Base-by-base conservation (phyloP, 1,284 basidiomycete genomes). In the Dichomitus squalens region DNA sequence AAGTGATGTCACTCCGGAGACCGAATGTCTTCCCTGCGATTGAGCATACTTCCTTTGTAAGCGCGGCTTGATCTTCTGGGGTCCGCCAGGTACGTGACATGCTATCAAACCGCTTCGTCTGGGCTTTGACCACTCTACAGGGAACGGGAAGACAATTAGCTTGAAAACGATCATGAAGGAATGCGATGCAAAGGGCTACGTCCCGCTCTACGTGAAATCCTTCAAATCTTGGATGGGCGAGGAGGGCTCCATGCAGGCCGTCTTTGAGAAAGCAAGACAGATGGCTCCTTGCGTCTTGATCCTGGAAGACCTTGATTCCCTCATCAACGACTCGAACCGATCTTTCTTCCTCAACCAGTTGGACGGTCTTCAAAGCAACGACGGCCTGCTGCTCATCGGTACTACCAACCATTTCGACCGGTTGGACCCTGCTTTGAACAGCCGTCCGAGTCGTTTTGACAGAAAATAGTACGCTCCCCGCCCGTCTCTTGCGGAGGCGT, bases 311-410 rank as follows among this genome's bases (percentile, higher is more conserved):
- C 75, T 94, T 7, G 92, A 94, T 67, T 88, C 86, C 61, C 77
- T 92, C 47, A 89, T 94, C 74, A 89, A 83, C 59, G 83, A 92
- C 65, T 48, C 70, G 8, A 93, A 92, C 66, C 82, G 91, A 23
- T 90, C 89, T 0, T 93, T 90, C 78, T 94, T 94, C 82, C 78
- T 95, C 49, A 93, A 93, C 67, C 87, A 93, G 66, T 75, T 93
- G 11, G 88, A 91, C 63, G 90, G 89, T 1, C 71, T 91, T 27
- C 81, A 85, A 65, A 80, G 85, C 31, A 93, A 93, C 65, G 85
- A 93, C 62, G 92, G 92, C 0, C 64, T 94, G 7, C 79, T 93
- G 41, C 76, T 93, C 66, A 86, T 93, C 61, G 90, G 83, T 14
- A 89, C 92, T 0, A 93, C 92, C 23, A 95, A 94, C 68, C 90